Conservation (phyloP, 495 filamentous ascomycete genomes). For the Choiromyces venosus region DNA sequence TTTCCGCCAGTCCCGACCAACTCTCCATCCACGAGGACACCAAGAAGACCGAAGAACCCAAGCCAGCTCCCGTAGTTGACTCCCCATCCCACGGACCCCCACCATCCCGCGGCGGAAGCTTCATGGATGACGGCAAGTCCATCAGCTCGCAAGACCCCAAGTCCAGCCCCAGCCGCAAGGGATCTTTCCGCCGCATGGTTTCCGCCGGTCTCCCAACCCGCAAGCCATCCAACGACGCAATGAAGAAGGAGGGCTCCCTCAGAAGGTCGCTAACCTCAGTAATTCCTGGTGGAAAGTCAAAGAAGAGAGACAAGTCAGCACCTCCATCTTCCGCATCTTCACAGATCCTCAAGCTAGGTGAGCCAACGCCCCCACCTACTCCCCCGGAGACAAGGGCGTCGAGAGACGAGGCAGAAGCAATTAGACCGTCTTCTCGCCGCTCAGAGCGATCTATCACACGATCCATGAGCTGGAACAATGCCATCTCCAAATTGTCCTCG, state of each 20-base stretch:
- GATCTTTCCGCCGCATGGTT: slow-evolving; percentile 30
- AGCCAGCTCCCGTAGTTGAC: slow-evolving; percentile 46
- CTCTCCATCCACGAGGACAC: slow-evolving; percentile 38
- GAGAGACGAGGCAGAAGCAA: slow-evolving; percentile 16
- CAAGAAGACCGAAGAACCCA: slow-evolving; percentile 37
- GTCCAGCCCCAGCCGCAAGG: slow-evolving; percentile 21
- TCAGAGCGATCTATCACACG: slow-evolving; percentile 32
- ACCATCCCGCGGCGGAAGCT: slow-evolving; percentile 12
- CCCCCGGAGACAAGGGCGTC: slow-evolving; percentile 30
- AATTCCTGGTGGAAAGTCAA: slow-evolving; percentile 23
- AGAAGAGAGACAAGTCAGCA: slow-evolving; percentile 26
- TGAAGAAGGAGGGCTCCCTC: slow-evolving; percentile 22
- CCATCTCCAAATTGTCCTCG: slow-evolving; percentile 23
- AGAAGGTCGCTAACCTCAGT: slow-evolving; percentile 31
- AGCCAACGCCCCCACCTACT: slow-evolving; percentile 39
- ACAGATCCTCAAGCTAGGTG: slow-evolving; percentile 34
- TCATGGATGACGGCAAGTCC: slow-evolving; percentile 30
- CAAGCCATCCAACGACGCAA: slow-evolving; percentile 25
- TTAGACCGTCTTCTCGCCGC: slow-evolving; percentile 32
- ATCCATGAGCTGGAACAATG: slow-evolving; percentile 34
- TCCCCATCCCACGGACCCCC: slow-evolving; percentile 35
- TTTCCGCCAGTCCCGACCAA: slow-evolving; percentile 34
- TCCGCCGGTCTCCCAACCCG: slow-evolving; percentile 19
- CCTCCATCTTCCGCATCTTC: slow-evolving; percentile 25
- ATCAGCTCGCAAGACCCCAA: slow-evolving; percentile 22